phyloP scores from a whole-genome alignment of 352 stramenopile genomes.

The Phytophthora cryptogea region DNA sequence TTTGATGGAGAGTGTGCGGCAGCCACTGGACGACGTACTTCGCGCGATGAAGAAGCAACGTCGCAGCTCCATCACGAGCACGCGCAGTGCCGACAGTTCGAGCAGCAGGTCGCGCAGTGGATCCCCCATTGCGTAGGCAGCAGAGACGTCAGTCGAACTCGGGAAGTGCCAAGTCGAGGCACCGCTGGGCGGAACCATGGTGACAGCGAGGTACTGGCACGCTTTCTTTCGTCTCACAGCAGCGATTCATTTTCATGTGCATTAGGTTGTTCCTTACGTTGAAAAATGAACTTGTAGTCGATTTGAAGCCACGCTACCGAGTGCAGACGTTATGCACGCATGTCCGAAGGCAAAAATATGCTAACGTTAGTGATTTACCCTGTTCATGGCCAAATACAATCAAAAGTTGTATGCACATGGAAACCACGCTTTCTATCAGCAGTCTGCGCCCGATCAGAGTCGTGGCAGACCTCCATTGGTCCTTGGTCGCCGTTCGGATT shows the following conservation, averaged over 20 bases:
- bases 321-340: background rate
- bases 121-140: conserved; percentile 11
- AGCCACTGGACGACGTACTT: conserved; percentile 30
- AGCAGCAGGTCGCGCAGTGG: conserved; percentile 15
- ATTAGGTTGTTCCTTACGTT: conserved; percentile 8
- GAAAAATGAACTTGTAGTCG: conserved; percentile 9
- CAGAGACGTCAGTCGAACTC: background rate
- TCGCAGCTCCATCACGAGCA: conserved; percentile 24
- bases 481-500: conserved; percentile 1
- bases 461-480: conserved; percentile 12
- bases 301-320: conserved; percentile 9
- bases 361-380: background rate
- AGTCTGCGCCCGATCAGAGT: conserved; percentile 7
- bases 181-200: background rate
- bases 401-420: background rate
- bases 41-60: conserved; percentile 28
- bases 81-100: conserved; percentile 19
- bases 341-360: background rate
- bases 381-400: background rate
- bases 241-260: conserved; percentile 9
- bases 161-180: background rate
- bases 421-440: conserved; percentile 4
- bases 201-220: background rate
- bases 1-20: conserved; percentile 16
- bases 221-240: conserved; percentile 1